phyloP scores from a whole-genome alignment of 306 rosid species.

The Begonia masoniana region DNA sequence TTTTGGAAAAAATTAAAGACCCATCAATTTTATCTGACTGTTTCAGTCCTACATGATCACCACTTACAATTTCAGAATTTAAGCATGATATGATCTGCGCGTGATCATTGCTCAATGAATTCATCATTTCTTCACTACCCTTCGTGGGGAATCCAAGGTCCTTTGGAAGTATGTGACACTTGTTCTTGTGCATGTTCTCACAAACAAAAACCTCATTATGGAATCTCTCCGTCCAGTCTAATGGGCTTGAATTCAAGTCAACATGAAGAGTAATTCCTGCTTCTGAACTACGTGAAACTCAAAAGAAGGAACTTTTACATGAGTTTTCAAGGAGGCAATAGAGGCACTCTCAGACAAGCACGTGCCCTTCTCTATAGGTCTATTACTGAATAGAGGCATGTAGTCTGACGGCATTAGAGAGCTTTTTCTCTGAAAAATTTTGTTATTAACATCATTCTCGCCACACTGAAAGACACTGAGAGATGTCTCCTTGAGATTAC shows the following conservation, averaged over 20 bases:
- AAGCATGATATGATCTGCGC: conserved; percentile 20
- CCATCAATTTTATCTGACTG: conserved; percentile 17
- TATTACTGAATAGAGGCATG: conserved; percentile 8
- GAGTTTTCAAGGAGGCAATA: conserved; percentile 19
- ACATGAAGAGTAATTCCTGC: conserved; percentile 56
- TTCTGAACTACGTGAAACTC: conserved; percentile 59
- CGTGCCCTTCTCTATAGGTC: conserved; percentile 14
- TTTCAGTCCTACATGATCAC: conserved; percentile 14
- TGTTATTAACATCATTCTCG: conserved; percentile 2
- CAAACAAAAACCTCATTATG: conserved; percentile 34
- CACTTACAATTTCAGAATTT: conserved; percentile 16
- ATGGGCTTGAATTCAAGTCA: conserved; percentile 57
- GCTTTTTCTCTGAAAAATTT: conserved; percentile 12
- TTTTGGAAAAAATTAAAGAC: conserved; percentile 17
- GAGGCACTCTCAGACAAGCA: conserved; percentile 23
- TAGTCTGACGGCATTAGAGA: conserved; percentile 8
- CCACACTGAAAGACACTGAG: conserved; percentile 5
- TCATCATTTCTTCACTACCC: conserved; percentile 18
- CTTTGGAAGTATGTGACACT: conserved; percentile 26
- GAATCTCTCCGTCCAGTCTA: conserved; percentile 47
- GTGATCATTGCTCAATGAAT: conserved; percentile 23
- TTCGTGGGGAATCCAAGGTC: conserved; percentile 28
- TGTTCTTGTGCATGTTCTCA: conserved; percentile 23
- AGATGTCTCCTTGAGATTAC: conserved; percentile 12
- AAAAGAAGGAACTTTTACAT: conserved; percentile 24